Percentiles rank a stretch among this genome's conserved stretches.
Evolutionary conservation across 306 rosid genomes (phyloP).

Genomic region (Lotus japonicus): DNA sequence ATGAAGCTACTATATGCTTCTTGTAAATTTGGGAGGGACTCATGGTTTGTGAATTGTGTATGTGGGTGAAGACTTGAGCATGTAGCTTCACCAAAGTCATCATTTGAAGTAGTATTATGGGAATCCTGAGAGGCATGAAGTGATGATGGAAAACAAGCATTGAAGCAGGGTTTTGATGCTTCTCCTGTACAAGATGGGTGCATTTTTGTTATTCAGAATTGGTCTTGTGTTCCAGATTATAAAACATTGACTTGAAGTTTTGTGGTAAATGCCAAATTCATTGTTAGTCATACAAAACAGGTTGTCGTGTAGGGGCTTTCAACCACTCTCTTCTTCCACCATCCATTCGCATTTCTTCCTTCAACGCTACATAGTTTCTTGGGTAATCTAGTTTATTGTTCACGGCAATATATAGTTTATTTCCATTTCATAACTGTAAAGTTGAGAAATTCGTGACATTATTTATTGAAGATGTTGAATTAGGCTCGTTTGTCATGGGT

Average conservation of each 20-base stretch:
- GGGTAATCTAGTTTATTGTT: neutral
- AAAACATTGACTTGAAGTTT: constrained; percentile 10
- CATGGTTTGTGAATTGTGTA: constrained; percentile 65
- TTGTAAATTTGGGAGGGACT: constrained; percentile 57
- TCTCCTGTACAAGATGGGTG: constrained; percentile 36
- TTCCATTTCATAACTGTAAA: neutral
- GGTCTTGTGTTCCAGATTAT: neutral
- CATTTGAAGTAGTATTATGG: neutral
- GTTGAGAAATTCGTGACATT: constrained; percentile 24
- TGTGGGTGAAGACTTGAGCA: constrained; percentile 47
- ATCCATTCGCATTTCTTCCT: too few species aligned
- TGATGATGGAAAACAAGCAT: constrained; percentile 51
- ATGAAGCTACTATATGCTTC: constrained; percentile 49
- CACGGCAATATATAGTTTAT: neutral
- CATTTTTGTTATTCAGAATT: too few species aligned
- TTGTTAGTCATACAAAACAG: neutral
- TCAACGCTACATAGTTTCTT: too few species aligned
- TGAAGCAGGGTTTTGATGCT: constrained; percentile 48
- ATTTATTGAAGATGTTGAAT: neutral
- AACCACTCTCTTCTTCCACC: neutral
- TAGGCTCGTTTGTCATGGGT: neutral
- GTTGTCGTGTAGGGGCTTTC: constrained; percentile 9
- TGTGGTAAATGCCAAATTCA: neutral
- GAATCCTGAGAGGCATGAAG: constrained; percentile 28
- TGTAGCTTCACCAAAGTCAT: constrained; percentile 36